A percentile compares a stretch with the other conserved stretches of the same genome.
phyloP scores from a whole-genome alignment of 2,329 filamentous ascomycete species.

The Penicillium sp. region DNA sequence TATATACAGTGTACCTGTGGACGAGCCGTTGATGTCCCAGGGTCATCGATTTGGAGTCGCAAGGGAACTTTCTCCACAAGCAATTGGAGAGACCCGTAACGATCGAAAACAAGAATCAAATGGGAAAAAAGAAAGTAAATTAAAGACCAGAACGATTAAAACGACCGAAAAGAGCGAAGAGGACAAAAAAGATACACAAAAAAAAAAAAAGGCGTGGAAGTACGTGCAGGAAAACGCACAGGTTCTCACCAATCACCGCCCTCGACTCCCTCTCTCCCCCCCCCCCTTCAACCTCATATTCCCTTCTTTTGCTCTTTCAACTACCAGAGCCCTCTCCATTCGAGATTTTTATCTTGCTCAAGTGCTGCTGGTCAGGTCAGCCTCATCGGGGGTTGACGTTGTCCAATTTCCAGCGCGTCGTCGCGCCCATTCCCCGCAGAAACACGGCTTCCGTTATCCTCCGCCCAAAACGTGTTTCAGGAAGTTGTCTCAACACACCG shows the following conservation, averaged over 20 bases:
- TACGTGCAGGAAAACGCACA: slow-evolving; percentile 12
- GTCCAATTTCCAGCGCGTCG: slow-evolving; percentile 25
- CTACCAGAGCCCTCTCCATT: neutral
- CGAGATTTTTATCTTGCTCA: slow-evolving; percentile 3
- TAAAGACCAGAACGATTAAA: neutral
- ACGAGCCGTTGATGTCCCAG: too few relatives aligned
- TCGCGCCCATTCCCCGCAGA: slow-evolving; percentile 29
- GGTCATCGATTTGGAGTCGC: too few relatives aligned
- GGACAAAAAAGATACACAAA: slow-evolving; percentile 3
- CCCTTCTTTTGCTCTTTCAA: slow-evolving; percentile 3
- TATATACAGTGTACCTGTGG: too few relatives aligned
- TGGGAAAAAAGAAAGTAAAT: neutral
- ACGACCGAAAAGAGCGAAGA: neutral
- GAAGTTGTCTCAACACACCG: neutral
- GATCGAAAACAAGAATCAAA: neutral
- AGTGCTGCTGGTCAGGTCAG: slow-evolving; percentile 8
- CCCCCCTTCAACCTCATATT: slow-evolving; percentile 12
- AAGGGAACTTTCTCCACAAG: too few relatives aligned
- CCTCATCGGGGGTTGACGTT: slow-evolving; percentile 23
- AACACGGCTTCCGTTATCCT: slow-evolving; percentile 23
- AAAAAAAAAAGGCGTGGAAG: slow-evolving; percentile 13
- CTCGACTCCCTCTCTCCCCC: slow-evolving; percentile 12
- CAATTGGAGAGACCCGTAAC: neutral
- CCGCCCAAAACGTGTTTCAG: slow-evolving; percentile 13
- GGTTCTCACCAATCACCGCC: slow-evolving; percentile 28